Base-by-base conservation (phyloP, 495 filamentous ascomycete genomes). In the Tuber umbilicatum region DNA sequence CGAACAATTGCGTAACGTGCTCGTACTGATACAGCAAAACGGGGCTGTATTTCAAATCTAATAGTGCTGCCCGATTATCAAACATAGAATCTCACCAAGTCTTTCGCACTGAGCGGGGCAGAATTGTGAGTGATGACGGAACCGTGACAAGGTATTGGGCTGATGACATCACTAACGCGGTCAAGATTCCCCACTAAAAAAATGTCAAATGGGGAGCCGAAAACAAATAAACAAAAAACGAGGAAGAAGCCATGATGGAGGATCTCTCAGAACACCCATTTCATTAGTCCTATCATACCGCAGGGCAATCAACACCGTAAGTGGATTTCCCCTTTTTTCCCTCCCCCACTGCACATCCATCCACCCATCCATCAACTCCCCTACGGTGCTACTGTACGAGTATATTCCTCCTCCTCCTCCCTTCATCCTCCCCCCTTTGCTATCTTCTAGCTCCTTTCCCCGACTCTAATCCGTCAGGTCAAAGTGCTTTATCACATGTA, bases 131-230 rank as follows among this genome's bases (percentile, higher is more conserved):
- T 45, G 45, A 75, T 79, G 77, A 79, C 72, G 77, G 76, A 72
- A 42, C 76, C 5, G 75, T 79, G 75, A 78, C 77, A 74, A 27
- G 47, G 67, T 67, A 45, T 35, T 42, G 31, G 41, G 38, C 60
- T 37, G 50, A 78, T 79, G 77, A 79, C 77, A 74, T 79, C 77
- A 79, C 47, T n/a, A 42, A 21, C 50, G 69, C 27, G 12, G 27
- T 64, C 27, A 60, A 38, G 19, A 64, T 70, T 45, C 40, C 14
- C 39, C 23, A 35, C 39, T n/a, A 68, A 71, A 40, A 14, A 38
- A 68, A 41, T 31, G 21, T n/a, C 14, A 60, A 68, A 64, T 64
- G n/a, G 55, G 35, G 27, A 31, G n/a, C 27, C 6, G 55, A 64
- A 64, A 64, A 31, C 27, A 43, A 55, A 64, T n/a, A n/a, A n/a